phyloP scores from a whole-genome alignment of 208 protist genomes.

The Cochliopodium minus region DNA sequence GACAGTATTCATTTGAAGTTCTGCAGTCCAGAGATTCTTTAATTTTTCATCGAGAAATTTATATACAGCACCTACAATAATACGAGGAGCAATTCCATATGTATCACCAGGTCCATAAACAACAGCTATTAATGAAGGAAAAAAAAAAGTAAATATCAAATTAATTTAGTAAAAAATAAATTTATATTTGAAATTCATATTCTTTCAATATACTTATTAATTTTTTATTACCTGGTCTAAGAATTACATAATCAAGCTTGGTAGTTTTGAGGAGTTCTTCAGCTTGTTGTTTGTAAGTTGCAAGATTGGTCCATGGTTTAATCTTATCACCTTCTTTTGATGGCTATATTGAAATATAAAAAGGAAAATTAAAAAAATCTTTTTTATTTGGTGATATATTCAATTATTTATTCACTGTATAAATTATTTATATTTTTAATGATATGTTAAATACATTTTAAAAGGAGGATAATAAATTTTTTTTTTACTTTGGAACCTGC shows the following conservation, averaged over 20 bases:
- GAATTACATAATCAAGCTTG: conserved; percentile 47
- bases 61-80: conserved; percentile 64
- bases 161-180: too few relatives aligned
- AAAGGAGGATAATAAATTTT: too few relatives aligned
- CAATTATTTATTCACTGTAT: too few relatives aligned
- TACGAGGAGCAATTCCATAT: conserved; percentile 50
- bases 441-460: too few relatives aligned
- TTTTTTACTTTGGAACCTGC: too few relatives aligned
- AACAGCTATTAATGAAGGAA: too few relatives aligned
- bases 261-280: conserved; percentile 42
- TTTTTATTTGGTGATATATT: background rate
- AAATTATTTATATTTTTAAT: too few relatives aligned
- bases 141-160: too few relatives aligned
- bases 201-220: too few relatives aligned
- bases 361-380: background rate
- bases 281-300: conserved; percentile 43
- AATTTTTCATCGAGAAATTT: conserved; percentile 51
- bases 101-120: conserved; percentile 66
- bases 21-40: conserved; percentile 60
- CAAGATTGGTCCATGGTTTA: conserved; percentile 57
- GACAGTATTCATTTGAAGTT: conserved; percentile 65
- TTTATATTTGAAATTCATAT: too few relatives aligned
- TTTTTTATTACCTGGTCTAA: too few relatives aligned
- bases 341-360: conserved; percentile 28
- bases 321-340: conserved; percentile 34